Evolutionary conservation across 768 basidiomycete species (phyloP), one percentile per base, ranked within the genome.

Genomic region (Austroboletus festivus): DNA sequence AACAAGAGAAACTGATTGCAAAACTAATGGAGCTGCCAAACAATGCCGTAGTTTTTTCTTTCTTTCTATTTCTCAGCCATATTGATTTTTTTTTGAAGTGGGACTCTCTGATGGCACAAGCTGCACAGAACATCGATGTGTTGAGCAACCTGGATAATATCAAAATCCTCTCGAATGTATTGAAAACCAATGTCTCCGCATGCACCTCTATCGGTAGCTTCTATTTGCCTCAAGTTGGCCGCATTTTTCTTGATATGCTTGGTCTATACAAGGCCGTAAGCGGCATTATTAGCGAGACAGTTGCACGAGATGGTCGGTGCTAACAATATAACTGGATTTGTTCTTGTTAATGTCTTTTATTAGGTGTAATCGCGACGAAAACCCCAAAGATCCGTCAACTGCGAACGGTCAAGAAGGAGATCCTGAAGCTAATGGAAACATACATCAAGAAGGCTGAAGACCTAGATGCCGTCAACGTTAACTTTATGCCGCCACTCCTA

Each of bases 381-480:
- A 98, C 94, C 3, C 94, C 95, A 9, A 96, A 96, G 76, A 83
- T 98, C 57, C 83, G 96, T 50, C 85, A 91, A 53, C 72, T 98
- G 45, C 79, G 96, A 52, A 97, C 95, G 3, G 94, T 99, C 58
- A 98, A 98, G 75, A 98, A 98, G 72, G 96, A 99, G 68, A 92
- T 98, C 39, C 70, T 99, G 55, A 94, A 93, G 73, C 71, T 97
- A 44, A 94, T 98, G 81, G 96, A 99, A 68, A 96, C 91, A 1
- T 98, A 97, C 68, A 86, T 98, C 68, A 89, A 85, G 71, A 94
- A 93, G 71, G 93, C 96, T 11, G 96, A 97, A 68, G 95, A 99
- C 61, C 77, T 96, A 28, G 95, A 98, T 43, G 81, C 88, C 12
- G 91, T 97, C 43, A 97, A 95, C 66, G 73, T 67, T 56, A 93